Evolutionary conservation across 179 eudicot genomes (phyloP).

Genomic region (Silene coronaria): DNA sequence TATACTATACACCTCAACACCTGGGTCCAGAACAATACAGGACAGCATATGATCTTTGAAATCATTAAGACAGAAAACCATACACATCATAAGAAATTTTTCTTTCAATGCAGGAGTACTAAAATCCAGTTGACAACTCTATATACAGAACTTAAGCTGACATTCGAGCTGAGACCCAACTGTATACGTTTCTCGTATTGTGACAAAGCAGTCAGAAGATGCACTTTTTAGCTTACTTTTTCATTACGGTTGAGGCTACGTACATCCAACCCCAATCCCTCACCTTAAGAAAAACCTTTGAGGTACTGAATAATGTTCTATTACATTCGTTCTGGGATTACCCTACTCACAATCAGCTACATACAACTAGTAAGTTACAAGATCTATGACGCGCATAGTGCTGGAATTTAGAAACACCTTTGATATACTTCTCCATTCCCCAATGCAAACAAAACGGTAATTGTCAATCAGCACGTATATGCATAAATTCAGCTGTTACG

Average conservation of each 20-base stretch:
- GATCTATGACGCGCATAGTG: background rate
- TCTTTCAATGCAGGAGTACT: too few relatives aligned
- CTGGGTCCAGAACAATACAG: background rate
- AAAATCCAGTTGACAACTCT: background rate
- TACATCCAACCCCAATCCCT: too few relatives aligned
- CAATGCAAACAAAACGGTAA: background rate
- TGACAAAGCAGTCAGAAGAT: background rate
- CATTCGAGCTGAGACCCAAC: background rate
- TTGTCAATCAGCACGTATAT: background rate
- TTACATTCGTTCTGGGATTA: too few relatives aligned
- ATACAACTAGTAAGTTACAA: background rate
- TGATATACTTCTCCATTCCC: background rate
- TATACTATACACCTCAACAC: background rate
- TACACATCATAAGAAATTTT: background rate
- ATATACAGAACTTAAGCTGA: background rate
- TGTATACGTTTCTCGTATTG: background rate
- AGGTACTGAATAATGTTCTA: too few relatives aligned
- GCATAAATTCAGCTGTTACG: background rate
- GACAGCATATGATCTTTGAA: slow-evolving; percentile 1
- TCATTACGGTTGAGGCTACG: too few relatives aligned
- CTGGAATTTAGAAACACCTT: background rate
- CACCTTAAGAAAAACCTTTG: too few relatives aligned
- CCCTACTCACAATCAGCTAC: background rate
- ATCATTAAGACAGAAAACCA: background rate
- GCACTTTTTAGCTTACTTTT: too few relatives aligned